Evolutionary conservation across 352 stramenopile genomes (phyloP), one percentile per base, ranked within the genome.

Genomic region (Globisporangium carolinianum): DNA sequence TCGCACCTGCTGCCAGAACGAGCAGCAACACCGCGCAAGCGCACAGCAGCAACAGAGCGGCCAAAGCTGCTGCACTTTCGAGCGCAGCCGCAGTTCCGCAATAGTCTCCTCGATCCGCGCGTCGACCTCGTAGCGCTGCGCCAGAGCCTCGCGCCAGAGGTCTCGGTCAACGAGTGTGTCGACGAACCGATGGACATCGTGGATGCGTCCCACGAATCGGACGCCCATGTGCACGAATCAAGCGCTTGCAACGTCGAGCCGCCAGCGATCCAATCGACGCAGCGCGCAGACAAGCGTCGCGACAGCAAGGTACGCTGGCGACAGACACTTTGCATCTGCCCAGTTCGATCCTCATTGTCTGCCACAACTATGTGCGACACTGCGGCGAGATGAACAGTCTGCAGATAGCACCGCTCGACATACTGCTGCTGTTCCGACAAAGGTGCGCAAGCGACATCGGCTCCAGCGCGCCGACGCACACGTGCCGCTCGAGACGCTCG

Each of bases 11-110:
- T n/a, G 10, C 41, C 35, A 35, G 38, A 39, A 12, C 10, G 14
- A 42, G 10, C 14, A 55, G 50, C 9, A 5, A 55, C 15, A 15
- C 35, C 6, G 42, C 24, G 24, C 24, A 24, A 24, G 24, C 24
- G 24, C 24, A 24, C n/a, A 43, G 32, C 51, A 45, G 35, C 51
- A 9, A 45, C 35, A 55, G 18, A 24, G 24, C 24, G 24, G 24
- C 24, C 24, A 24, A 55, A 55, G 36, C 51, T 55, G n/a, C 35
- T 55, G n/a, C n/a, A 46, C 36, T 41, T 55, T 24, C 47, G 38
- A 55, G 35, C 32, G n/a, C 51, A 38, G 5, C 35, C 51, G 17
- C 42, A 38, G 36, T 55, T 55, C 14, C 38, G 17, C 35, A 18
- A 15, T 9, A 55, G 51, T 37, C n/a, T 55, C 15, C n/a, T 55